Percentiles rank a stretch among this genome's conserved stretches.
Evolutionary conservation across 1,284 basidiomycete genomes (phyloP).

Genomic region (Amylostereum areolatum): DNA sequence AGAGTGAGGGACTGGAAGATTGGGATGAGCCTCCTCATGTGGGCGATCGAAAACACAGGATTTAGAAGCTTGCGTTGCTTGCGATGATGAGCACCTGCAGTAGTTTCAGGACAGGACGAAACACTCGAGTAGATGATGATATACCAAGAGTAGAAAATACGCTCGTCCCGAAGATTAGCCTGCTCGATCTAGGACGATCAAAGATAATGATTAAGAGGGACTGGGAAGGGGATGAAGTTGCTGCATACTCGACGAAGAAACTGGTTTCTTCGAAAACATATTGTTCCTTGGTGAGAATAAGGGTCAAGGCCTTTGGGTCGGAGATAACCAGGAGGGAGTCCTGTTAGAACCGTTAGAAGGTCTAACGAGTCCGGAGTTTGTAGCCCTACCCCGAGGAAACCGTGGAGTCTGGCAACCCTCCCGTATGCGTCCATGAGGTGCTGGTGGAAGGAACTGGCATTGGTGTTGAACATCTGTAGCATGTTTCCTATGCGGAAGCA

Average conservation of each 20-base stretch:
- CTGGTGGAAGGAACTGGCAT: not conserved
- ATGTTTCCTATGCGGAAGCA: not conserved
- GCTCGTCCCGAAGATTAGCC: too few species aligned
- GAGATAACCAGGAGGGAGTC: not conserved
- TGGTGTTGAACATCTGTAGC: not conserved
- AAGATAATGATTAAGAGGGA: too few species aligned
- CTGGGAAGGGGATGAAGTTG: too few species aligned
- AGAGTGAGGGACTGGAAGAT: slow-evolving; percentile 25
- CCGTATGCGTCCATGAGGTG: not conserved
- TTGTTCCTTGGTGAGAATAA: not conserved
- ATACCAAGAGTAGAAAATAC: too few species aligned
- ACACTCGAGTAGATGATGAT: too few species aligned
- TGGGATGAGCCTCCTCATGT: slow-evolving; percentile 26
- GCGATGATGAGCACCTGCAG: slow-evolving; percentile 23
- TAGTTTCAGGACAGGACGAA: too few species aligned
- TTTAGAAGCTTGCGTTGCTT: slow-evolving; percentile 27
- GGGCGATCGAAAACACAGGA: slow-evolving; percentile 25
- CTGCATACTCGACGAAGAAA: not conserved
- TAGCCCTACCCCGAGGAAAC: not conserved
- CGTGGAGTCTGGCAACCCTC: not conserved
- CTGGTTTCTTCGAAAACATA: not conserved
- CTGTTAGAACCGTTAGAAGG: too few species aligned
- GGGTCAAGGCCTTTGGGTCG: not conserved
- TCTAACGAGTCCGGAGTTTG: too few species aligned
- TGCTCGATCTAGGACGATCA: too few species aligned